These are phyloP conservation scores for Castanea mollissima DNA, from an alignment of 306 rosid species.

Conservation along the genomic window DNA sequence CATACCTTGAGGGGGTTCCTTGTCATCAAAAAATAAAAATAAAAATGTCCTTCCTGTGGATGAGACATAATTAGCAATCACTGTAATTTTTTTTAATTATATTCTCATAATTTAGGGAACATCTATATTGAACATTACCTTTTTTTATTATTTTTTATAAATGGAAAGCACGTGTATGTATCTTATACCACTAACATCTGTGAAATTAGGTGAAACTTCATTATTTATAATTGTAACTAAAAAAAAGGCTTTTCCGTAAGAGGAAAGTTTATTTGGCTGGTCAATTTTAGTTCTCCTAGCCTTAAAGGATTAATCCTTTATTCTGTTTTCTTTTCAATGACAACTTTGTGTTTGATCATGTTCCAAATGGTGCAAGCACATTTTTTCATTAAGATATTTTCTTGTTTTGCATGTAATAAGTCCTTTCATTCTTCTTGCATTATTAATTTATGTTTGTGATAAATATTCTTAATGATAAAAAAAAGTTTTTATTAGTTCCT, in stretches of 20 bases:
- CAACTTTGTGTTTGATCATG: constrained; percentile 1
- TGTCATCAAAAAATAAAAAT: no score
- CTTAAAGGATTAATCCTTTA: background rate
- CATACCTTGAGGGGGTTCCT: no score
- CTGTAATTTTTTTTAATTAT: background rate
- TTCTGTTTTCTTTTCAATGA: background rate
- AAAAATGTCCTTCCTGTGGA: background rate
- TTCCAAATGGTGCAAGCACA: background rate
- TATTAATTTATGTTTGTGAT: constrained; percentile 2
- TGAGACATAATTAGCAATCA: no score
- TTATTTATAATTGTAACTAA: background rate
- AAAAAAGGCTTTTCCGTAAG: background rate
- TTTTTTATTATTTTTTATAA: background rate
- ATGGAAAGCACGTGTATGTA: background rate
- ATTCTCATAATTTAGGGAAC: background rate
- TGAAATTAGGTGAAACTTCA: background rate
- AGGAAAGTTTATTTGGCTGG: background rate
- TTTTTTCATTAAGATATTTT: constrained; percentile 1
- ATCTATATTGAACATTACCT: background rate
- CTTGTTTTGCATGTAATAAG: background rate
- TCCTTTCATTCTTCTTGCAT: constrained; percentile 10
- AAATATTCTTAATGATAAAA: constrained; percentile 10
- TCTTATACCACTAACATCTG: background rate
- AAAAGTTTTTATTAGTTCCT: background rate
- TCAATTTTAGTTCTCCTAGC: background rate